A percentile compares a stretch with the other conserved stretches of the same genome.
Conservation (phyloP, 176 grass and related monocot species). For the Phoenix dactylifera region DNA sequence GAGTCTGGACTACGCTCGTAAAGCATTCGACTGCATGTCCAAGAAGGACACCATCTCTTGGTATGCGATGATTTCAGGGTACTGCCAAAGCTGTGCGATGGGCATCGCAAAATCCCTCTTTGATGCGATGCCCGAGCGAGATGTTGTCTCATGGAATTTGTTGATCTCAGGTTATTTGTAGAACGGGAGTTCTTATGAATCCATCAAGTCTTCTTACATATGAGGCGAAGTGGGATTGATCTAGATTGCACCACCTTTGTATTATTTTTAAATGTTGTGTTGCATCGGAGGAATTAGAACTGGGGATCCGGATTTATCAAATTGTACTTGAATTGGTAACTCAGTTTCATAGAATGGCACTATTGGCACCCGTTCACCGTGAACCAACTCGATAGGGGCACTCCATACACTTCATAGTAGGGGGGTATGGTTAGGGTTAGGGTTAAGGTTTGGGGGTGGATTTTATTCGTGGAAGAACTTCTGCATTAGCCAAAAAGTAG, state of each 20-base stretch:
- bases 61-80: slow-evolving; percentile 57
- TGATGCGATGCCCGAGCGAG: slow-evolving; percentile 37
- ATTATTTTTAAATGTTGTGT: slow-evolving; percentile 51
- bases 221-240: slow-evolving; percentile 22
- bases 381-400: too few relatives aligned
- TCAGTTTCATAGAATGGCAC: too few relatives aligned
- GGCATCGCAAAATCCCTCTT: slow-evolving; percentile 24
- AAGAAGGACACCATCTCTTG: slow-evolving; percentile 49
- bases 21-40: slow-evolving; percentile 46
- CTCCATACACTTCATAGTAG: too few relatives aligned
- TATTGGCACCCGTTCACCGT: too few relatives aligned
- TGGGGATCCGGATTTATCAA: too few relatives aligned
- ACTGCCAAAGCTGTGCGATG: slow-evolving; percentile 23
- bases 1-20: slow-evolving; percentile 19
- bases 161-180: slow-evolving; percentile 42
- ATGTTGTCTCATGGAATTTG: slow-evolving; percentile 72
- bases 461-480: too few relatives aligned
- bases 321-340: too few relatives aligned
- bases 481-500: too few relatives aligned
- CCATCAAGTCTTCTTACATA: slow-evolving; percentile 42
- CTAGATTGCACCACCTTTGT: slow-evolving; percentile 42
- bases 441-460: too few relatives aligned
- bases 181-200: slow-evolving; percentile 24
- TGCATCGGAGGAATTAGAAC: slow-evolving; percentile 28
- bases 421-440: too few relatives aligned